Conservation (phyloP, 305 asterid species). For the Solanum hybrid region DNA sequence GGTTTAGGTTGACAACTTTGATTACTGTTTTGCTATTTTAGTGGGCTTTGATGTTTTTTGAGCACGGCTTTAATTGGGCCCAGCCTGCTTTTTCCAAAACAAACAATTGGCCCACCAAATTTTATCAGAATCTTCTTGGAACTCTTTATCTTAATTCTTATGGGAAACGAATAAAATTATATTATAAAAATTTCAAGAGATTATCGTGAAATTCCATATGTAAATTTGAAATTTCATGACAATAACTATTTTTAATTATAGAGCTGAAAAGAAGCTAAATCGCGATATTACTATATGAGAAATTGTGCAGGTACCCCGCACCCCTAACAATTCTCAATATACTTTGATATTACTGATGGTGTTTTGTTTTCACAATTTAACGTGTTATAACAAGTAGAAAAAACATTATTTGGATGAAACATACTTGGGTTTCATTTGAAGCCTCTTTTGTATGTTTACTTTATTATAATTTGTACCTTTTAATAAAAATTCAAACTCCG, state of each 20-base stretch:
- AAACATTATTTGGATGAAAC: not conserved
- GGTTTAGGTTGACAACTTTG: not conserved
- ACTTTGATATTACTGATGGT: not conserved
- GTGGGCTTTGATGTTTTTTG: not conserved
- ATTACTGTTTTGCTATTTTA: not conserved
- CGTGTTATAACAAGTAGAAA: not conserved
- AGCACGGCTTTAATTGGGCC: not conserved
- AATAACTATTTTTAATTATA: not conserved
- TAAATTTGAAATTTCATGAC: not conserved
- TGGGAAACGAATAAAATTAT: not conserved
- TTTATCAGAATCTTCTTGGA: not conserved
- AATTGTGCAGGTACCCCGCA: not conserved
- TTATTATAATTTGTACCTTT: not conserved
- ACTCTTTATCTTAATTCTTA: not conserved
- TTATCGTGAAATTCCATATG: not conserved
- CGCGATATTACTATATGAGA: not conserved
- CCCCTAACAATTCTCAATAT: not conserved
- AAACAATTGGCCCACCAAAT: not conserved
- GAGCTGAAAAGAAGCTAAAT: not conserved
- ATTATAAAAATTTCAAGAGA: not conserved
- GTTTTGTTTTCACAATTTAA: not conserved
- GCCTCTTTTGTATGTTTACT: not conserved
- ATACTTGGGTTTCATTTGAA: not conserved
- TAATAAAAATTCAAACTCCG: accelerated
- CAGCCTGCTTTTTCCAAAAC: not conserved